Conservation (phyloP, 306 rosid species). For the Rosa persica region DNA sequence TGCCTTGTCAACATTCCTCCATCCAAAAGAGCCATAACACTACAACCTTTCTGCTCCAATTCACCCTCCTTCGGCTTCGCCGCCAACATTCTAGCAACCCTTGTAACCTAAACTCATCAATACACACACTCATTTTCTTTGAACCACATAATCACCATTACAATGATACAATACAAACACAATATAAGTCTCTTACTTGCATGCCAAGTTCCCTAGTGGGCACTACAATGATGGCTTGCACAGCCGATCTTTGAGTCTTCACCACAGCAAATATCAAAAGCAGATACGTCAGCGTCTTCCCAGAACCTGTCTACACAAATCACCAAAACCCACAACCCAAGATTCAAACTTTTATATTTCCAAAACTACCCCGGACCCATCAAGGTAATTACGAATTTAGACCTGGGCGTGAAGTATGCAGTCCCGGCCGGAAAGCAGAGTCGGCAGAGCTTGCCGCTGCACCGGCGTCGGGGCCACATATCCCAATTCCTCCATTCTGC, state of each 20-base stretch:
- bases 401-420: constrained; percentile 96
- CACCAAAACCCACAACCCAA: neutral
- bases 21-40: constrained; percentile 90
- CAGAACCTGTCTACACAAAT: constrained; percentile 88
- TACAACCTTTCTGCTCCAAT: constrained; percentile 58
- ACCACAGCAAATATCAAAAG: constrained; percentile 65
- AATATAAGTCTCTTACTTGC: constrained; percentile 53
- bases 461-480: constrained; percentile 67
- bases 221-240: constrained; percentile 84
- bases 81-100: constrained; percentile 80
- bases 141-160: neutral
- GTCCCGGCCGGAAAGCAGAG: constrained; percentile 66
- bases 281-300: constrained; percentile 91
- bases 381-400: constrained; percentile 24
- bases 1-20: constrained; percentile 91
- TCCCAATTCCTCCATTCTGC: constrained; percentile 83
- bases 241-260: constrained; percentile 51
- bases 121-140: neutral
- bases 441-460: constrained; percentile 69
- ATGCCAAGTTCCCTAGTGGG: constrained; percentile 97
- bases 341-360: neutral
- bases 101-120: constrained; percentile 57
- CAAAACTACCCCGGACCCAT: neutral
- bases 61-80: constrained; percentile 54
- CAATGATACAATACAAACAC: neutral